Conservation (phyloP, 306 rosid genomes). For the Dryas drummondii region DNA sequence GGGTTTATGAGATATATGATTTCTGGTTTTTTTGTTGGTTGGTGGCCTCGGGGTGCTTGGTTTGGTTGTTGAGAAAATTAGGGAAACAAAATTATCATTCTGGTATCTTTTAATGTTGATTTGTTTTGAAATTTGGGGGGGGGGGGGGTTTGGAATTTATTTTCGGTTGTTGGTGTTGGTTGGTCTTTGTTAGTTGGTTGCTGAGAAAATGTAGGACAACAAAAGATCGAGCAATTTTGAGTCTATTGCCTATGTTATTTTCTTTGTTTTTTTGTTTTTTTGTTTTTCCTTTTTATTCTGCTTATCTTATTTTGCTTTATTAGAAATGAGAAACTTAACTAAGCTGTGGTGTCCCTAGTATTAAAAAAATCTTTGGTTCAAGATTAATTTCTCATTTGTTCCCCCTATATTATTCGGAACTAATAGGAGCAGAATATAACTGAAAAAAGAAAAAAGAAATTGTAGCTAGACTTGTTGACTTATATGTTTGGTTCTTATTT, state of each 20-base stretch:
- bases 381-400: no score
- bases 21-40: slow-evolving; percentile 11
- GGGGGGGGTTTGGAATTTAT: background rate
- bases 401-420: no score
- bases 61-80: slow-evolving; percentile 30
- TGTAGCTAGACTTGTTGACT: background rate
- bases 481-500: background rate
- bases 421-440: no score
- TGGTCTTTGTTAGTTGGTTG: background rate
- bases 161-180: no score
- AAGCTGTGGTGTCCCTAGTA: no score
- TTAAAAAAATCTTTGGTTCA: no score
- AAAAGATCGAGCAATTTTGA: background rate
- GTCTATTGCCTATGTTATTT: no score
- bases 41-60: slow-evolving; percentile 13
- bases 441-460: no score
- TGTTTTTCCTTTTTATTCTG: no score
- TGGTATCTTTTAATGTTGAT: background rate
- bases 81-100: slow-evolving; percentile 8
- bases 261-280: no score
- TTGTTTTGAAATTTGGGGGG: background rate
- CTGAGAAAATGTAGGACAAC: background rate
- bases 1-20: slow-evolving; percentile 9
- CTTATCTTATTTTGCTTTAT: no score
- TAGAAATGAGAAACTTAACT: no score